These are phyloP conservation scores for Aspergillus baeticus DNA, from an alignment of 495 filamentous ascomycete species.

Conservation along the genomic window DNA sequence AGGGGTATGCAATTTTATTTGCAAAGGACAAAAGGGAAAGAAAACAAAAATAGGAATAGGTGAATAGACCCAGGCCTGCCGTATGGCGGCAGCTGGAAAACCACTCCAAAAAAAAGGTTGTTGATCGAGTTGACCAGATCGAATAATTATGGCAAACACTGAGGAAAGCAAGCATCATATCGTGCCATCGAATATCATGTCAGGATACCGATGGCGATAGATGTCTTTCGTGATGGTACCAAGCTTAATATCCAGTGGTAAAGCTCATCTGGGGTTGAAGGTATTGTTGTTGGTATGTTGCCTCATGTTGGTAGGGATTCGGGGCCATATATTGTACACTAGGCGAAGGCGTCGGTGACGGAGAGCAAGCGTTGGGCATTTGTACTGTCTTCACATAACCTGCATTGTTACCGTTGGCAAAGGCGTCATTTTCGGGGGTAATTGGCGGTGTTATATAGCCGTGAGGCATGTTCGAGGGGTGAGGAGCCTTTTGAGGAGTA, in stretches of 20 bases:
- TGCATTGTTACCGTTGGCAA: slow-evolving; percentile 35
- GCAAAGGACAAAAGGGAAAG: slow-evolving; percentile 21
- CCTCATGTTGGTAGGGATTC: slow-evolving; percentile 40
- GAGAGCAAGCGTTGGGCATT: slow-evolving; percentile 32
- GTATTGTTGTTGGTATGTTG: slow-evolving; percentile 38
- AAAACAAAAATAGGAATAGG: slow-evolving; percentile 6
- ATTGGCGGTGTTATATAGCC: slow-evolving; percentile 95
- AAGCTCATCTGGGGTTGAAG: slow-evolving; percentile 40
- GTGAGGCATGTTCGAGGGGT: slow-evolving; percentile 61
- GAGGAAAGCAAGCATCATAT: slow-evolving; percentile 5
- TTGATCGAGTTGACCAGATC: slow-evolving; percentile 17
- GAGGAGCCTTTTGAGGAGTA: slow-evolving; percentile 82
- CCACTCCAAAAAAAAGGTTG: slow-evolving; percentile 14
- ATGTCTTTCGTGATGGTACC: not conserved
- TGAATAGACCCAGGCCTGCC: slow-evolving; percentile 2
- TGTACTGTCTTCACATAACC: slow-evolving; percentile 27
- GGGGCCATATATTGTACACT: slow-evolving; percentile 41
- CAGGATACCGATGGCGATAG: slow-evolving; percentile 14
- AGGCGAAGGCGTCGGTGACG: slow-evolving; percentile 38
- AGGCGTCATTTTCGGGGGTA: slow-evolving; percentile 80
- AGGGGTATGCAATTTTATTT: slow-evolving; percentile 49
- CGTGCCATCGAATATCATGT: slow-evolving; percentile 10
- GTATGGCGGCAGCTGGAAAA: slow-evolving; percentile 6
- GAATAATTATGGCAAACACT: slow-evolving; percentile 19
- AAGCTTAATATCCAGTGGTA: slow-evolving; percentile 32